Percentiles rank a stretch among this genome's conserved stretches.
Conservation (phyloP, 805 yeast species). For the Middelhovenomyces tepae region DNA sequence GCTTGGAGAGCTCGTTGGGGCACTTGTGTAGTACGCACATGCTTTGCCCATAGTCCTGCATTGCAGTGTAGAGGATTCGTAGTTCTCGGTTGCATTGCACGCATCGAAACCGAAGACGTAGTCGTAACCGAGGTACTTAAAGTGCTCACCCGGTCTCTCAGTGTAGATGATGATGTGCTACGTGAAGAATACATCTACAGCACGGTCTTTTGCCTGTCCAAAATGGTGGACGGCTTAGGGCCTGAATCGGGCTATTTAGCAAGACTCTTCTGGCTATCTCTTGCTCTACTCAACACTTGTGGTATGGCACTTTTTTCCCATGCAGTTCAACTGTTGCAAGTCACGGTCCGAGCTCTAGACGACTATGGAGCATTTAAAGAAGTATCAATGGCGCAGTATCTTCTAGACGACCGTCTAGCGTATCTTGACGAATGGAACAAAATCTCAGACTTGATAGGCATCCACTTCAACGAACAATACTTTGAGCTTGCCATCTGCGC, state of each 20-base stretch:
- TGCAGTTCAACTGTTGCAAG: slow-evolving; percentile 15
- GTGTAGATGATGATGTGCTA: slow-evolving; percentile 22
- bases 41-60: slow-evolving; percentile 42
- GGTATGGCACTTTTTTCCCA: slow-evolving; percentile 15
- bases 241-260: slow-evolving; percentile 38
- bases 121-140: slow-evolving; percentile 32
- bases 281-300: slow-evolving; percentile 12
- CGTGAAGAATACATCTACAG: slow-evolving; percentile 31
- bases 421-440: slow-evolving; percentile 10
- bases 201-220: slow-evolving; percentile 37
- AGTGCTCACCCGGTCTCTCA: slow-evolving; percentile 10
- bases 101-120: slow-evolving; percentile 53
- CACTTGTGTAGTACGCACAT: slow-evolving; percentile 14
- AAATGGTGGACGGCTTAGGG: slow-evolving; percentile 42
- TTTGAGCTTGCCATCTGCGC: slow-evolving; percentile 20
- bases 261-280: slow-evolving; percentile 40
- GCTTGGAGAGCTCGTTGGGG: slow-evolving; percentile 21
- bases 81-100: slow-evolving; percentile 60
- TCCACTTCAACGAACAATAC: slow-evolving; percentile 14
- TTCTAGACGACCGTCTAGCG: too few relatives aligned
- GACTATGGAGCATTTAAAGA: slow-evolving; percentile 16
- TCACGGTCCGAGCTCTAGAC: slow-evolving; percentile 16
- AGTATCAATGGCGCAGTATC: slow-evolving; percentile 11
- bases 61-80: slow-evolving; percentile 36
- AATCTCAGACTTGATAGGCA: slow-evolving; percentile 9